Base-by-base conservation (phyloP, 768 basidiomycete genomes). In the Sporobolomyces pararoseus region DNA sequence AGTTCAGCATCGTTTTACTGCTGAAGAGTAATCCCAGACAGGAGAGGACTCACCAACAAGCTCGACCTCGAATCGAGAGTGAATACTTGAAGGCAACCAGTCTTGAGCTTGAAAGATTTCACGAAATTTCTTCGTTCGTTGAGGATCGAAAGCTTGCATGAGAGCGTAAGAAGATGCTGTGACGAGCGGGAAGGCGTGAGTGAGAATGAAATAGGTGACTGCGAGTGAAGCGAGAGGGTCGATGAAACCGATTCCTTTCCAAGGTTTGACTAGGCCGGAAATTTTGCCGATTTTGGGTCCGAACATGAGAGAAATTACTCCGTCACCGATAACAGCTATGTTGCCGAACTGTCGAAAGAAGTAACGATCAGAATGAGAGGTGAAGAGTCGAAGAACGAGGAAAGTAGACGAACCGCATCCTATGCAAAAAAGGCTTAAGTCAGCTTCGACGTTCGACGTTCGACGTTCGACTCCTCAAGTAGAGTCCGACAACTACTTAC, bases 141-240 rank as follows among this genome's bases (percentile, higher is more conserved):
- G 32, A 23, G 68, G 68, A 47, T 69, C 68, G 32, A 64, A 69
- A 0, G 68, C 68, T 27, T 69, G 68, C 68, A 69, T 69, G 17
- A 69, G 50, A 3, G 57, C 54, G 63, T 59, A 69, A 0, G 52
- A 55, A 25, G 49, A 52, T 4, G 50, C 44, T 1, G 68, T 69
- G 4, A 63, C 62, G 25, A 25, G 4, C 9, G 46, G 23, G 10
- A 23, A 13, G 25, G 50, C 17, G 10, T 27, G 10, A 51, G 25
- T 10, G 50, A 7, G 27, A 5, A 17, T 29, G 50, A n/a, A 10
- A 32, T 23, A 21, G 17, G 34, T 50, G 7, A 63, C 68, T 27
- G 60, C 50, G 42, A 69, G 57, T 6, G 68, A 63, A 32, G 62
- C 63, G 13, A 69, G 31, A 6, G 68, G 68, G 34, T 69, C 68